Evolutionary conservation across 1,284 basidiomycete genomes (phyloP), one percentile per base, ranked within the genome.

Genomic region (Cutaneotrichosporon mucoides): DNA sequence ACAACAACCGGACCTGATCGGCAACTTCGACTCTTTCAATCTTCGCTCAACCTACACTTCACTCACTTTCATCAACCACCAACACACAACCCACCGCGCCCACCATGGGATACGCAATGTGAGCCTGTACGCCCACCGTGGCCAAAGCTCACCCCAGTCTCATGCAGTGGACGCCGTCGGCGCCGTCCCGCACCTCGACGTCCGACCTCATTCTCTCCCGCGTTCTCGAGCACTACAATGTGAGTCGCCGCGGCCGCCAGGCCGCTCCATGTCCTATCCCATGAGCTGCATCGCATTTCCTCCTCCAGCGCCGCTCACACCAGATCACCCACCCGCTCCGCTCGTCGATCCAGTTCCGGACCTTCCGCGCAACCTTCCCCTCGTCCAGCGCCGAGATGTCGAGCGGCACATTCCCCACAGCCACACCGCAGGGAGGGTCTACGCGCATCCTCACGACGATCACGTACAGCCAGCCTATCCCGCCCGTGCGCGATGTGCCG

Each of bases 211-310:
- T 76, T 56, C 53, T 71, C 10, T 62, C 64, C 35, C 63, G 73
- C 5, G 62, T 75, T 2, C 65, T 76, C 2, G 73, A 75, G 55
- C 69, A 69, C 42, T 73, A 76, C 56, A 66, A 68, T 8, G 74
- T 75, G 46, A 46, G 73, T 24, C 24, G 24, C 24, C 24, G 24
- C 24, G 24, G 24, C 24, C 24, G 24, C 24, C 24, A 24, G 24
- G 24, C 24, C 24, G 24, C 24, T 24, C 24, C 24, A 24, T 24
- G 3, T 24, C 24, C 24, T 3, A 24, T 3, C 24, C 2, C 24
- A 24, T 24, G 24, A 24, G 24, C 3, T 3, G 24, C 24, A 24
- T 24, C 24, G 24, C 24, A 3, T 3, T 24, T 24, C 24, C 24
- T 24, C 24, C 24, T 24, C 24, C 24, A 24, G 24, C 24, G 8